Evolutionary conservation across 2,329 filamentous ascomycete species (phyloP).

Genomic region (Microdochium bolleyi): DNA sequence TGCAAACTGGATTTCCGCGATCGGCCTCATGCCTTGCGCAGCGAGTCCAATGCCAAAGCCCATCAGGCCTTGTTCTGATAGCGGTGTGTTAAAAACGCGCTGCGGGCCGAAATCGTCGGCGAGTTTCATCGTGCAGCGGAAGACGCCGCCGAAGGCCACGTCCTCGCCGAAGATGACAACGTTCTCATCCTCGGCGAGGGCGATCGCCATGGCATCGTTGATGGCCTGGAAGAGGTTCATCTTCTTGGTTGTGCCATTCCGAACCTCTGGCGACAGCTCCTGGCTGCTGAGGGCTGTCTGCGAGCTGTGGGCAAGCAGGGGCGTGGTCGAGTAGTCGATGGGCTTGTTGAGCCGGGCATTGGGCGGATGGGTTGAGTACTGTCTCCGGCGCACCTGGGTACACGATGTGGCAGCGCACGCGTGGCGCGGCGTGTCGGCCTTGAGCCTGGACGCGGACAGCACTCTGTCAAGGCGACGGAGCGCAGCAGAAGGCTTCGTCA

Average conservation of each 20-base stretch:
- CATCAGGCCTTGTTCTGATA: slow-evolving; percentile 89
- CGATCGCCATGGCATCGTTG: slow-evolving; percentile 80
- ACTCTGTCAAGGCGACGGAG: slow-evolving; percentile 11
- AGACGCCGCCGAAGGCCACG: slow-evolving; percentile 94
- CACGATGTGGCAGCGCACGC: neutral
- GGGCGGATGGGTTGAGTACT: slow-evolving; percentile 49
- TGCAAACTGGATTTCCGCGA: slow-evolving; percentile 93
- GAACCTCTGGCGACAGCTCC: slow-evolving; percentile 61
- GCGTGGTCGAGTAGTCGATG: slow-evolving; percentile 76
- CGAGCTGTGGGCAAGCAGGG: slow-evolving; percentile 73
- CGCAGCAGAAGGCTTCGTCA: slow-evolving; percentile 14
- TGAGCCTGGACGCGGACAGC: slow-evolving; percentile 9
- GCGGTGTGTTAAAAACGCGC: slow-evolving; percentile 91
- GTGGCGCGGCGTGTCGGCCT: neutral
- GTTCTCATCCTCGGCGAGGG: slow-evolving; percentile 74
- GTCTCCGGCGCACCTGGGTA: slow-evolving; percentile 5
- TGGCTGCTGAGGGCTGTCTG: slow-evolving; percentile 61
- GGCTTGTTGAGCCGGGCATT: slow-evolving; percentile 71
- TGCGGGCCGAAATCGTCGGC: slow-evolving; percentile 80
- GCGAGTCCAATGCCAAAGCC: slow-evolving; percentile 89
- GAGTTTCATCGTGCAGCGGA: slow-evolving; percentile 87
- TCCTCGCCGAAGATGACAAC: slow-evolving; percentile 94
- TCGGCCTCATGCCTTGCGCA: slow-evolving; percentile 82
- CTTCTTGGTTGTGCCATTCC: slow-evolving; percentile 66
- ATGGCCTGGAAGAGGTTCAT: slow-evolving; percentile 93